Evolutionary conservation across 2,329 filamentous ascomycete genomes (phyloP), one percentile per base, ranked within the genome.

Genomic region (Talaromyces sp.): DNA sequence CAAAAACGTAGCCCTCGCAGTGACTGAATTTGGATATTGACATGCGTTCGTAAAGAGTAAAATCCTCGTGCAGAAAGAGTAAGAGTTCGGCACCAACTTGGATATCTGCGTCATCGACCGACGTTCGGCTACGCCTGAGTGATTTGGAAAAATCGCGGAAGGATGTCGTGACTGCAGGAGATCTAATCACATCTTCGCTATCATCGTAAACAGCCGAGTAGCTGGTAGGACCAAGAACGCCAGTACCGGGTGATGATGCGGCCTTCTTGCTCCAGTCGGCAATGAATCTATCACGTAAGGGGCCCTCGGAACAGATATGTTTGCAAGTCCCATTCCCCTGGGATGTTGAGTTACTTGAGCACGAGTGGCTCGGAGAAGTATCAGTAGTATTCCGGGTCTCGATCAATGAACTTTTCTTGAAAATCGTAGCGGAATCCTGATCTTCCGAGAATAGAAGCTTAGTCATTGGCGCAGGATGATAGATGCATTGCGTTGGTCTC

Each of bases 1-100:
- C 70, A 24, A 72, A 57, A n/a, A 68, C 59, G 49, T 69, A 71
- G 6, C 70, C 71, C 45, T 69, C 66, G 49, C 67, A 72, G 14
- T 68, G 54, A 11, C 68, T 63, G 35, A 66, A 69, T 10, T 66
- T 64, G 22, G 66, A 64, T 22, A 64, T 67, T 3, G 68, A 27
- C 13, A 72, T 33, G 10, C 35, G 47, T 43, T 70, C 63, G 24
- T 70, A 73, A 2, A 72, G 60, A 2, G 63, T 64, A 19, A 72
- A 67, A 62, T 73, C 61, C 41, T 69, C 68, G 24, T 66, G 64
- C 37, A 72, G 56, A 9, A 71, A 60, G 2, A 52, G 49, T 6
- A 73, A 59, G 5, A 70, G 63, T 11, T 67, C 70, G 3, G 71
- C 70, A 10, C 72, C 71, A n/a, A 71, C 64, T 27, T 72, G 67